A percentile compares a stretch with the other conserved stretches of the same genome.
These are phyloP conservation scores for Heliamphora exappendiculata DNA, from an alignment of 148 eudicot species.

Conservation along the genomic window DNA sequence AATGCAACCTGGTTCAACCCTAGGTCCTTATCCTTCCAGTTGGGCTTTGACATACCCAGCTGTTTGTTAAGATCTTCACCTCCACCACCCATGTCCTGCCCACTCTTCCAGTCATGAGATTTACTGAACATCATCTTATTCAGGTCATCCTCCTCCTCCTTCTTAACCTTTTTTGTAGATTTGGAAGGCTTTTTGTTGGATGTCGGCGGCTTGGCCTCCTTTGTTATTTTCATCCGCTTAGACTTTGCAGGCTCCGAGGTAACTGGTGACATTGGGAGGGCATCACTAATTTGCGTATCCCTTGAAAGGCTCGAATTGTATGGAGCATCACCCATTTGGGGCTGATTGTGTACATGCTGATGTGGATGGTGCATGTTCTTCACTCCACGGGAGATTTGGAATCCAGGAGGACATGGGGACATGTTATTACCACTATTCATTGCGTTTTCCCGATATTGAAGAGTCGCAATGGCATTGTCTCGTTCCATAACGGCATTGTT, in stretches of 20 bases:
- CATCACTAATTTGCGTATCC: conserved; percentile 33
- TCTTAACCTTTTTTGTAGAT: conserved; percentile 46
- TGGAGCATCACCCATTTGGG: conserved; percentile 42
- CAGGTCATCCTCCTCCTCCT: conserved; percentile 58
- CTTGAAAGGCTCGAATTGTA: conserved; percentile 38
- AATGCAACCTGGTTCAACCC: conserved; percentile 83
- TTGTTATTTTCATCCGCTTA: conserved; percentile 46
- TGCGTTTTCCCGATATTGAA: conserved; percentile 65
- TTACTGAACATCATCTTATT: conserved; percentile 41
- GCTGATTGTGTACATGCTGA: conserved; percentile 37
- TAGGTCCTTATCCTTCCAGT: conserved; percentile 75
- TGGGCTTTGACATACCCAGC: conserved; percentile 30
- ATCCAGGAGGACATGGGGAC: conserved; percentile 57
- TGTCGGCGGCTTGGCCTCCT: conserved; percentile 39
- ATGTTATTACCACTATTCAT: conserved; percentile 33
- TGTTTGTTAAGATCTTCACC: conserved; percentile 31
- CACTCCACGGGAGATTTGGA: conserved; percentile 56
- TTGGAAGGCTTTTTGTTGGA: conserved; percentile 46
- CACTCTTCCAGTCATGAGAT: conserved; percentile 51
- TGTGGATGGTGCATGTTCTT: conserved; percentile 66
- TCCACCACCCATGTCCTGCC: conserved; percentile 33
- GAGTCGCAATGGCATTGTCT: conserved; percentile 75
- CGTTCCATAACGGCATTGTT: conserved; percentile 79
- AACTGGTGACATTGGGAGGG: conserved; percentile 37
- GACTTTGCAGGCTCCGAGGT: conserved; percentile 45